phyloP scores from a whole-genome alignment of 2,329 filamentous ascomycete species.

The Chrysosporium keratinophilum region DNA sequence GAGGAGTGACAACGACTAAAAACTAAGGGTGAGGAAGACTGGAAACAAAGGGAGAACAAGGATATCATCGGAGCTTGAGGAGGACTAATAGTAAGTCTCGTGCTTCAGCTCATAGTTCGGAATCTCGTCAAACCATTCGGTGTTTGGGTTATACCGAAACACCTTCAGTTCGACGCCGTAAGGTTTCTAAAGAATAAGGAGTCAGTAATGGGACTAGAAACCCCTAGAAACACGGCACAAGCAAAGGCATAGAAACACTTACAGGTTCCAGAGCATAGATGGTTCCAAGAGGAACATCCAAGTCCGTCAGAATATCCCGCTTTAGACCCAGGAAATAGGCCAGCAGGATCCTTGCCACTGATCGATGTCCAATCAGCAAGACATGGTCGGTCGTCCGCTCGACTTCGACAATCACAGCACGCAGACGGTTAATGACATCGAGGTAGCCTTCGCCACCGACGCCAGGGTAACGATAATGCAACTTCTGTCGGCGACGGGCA shows the following conservation, averaged over 20 bases:
- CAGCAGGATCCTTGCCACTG: constrained; percentile 81
- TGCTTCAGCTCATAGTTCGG: constrained; percentile 66
- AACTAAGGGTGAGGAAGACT: not conserved
- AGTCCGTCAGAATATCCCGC: constrained; percentile 80
- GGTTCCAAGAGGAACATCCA: constrained; percentile 89
- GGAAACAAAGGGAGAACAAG: not conserved
- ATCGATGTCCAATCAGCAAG: constrained; percentile 83
- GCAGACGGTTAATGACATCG: constrained; percentile 89
- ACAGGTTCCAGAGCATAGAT: constrained; percentile 83
- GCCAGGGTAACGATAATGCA: constrained; percentile 92
- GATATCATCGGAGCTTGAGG: not conserved
- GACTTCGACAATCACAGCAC: constrained; percentile 91
- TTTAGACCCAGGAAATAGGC: constrained; percentile 94
- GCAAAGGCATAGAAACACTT: constrained; percentile 18
- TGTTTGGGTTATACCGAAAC: constrained; percentile 73
- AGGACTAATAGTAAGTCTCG: constrained; percentile 23
- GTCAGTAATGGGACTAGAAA: not conserved
- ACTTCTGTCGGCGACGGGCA: constrained; percentile 71
- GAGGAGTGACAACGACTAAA: not conserved
- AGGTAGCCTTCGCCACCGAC: constrained; percentile 93
- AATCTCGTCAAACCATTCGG: constrained; percentile 72
- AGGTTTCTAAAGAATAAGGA: constrained; percentile 50
- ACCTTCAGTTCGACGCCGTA: constrained; percentile 97
- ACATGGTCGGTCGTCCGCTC: constrained; percentile 96
- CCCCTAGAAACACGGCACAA: not conserved